A percentile compares a stretch with the other conserved stretches of the same genome.
These are phyloP conservation scores for Lolium multiflorum DNA, from an alignment of 176 grass and related monocot genomes.

Conservation along the genomic window DNA sequence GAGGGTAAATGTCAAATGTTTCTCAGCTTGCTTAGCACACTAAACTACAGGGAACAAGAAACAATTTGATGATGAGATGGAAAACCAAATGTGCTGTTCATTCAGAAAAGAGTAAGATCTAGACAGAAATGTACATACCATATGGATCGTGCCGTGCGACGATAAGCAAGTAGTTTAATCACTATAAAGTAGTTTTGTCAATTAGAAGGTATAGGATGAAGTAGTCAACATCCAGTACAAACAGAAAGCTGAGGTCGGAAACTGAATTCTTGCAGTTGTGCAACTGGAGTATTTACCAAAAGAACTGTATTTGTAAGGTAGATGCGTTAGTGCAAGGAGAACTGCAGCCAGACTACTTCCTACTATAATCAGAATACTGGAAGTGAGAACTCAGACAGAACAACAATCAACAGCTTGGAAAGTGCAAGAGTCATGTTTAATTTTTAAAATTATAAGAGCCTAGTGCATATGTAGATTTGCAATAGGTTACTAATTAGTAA, in stretches of 20 bases:
- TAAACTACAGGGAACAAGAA: slow-evolving; percentile 4
- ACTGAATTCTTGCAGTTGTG: slow-evolving; percentile 4
- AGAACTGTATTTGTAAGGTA: slow-evolving; percentile 4
- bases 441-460: neutral
- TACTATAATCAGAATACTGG: neutral
- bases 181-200: neutral
- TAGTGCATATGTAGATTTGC: neutral
- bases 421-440: slow-evolving; percentile 5
- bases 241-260: neutral
- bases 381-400: neutral
- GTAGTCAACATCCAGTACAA: neutral
- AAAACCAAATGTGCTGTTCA: neutral
- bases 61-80: neutral
- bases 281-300: neutral
- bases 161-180: neutral
- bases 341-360: slow-evolving; percentile 2
- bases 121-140: neutral
- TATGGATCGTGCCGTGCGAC: neutral
- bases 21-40: neutral
- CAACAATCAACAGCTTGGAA: neutral
- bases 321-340: neutral
- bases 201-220: slow-evolving; percentile 14
- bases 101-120: slow-evolving; percentile 4
- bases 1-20: neutral
- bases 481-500: neutral